A percentile compares a stretch with the other conserved stretches of the same genome.
These are phyloP conservation scores for Lindgomyces ingoldianus DNA, from an alignment of 495 filamentous ascomycete genomes.

Conservation along the genomic window DNA sequence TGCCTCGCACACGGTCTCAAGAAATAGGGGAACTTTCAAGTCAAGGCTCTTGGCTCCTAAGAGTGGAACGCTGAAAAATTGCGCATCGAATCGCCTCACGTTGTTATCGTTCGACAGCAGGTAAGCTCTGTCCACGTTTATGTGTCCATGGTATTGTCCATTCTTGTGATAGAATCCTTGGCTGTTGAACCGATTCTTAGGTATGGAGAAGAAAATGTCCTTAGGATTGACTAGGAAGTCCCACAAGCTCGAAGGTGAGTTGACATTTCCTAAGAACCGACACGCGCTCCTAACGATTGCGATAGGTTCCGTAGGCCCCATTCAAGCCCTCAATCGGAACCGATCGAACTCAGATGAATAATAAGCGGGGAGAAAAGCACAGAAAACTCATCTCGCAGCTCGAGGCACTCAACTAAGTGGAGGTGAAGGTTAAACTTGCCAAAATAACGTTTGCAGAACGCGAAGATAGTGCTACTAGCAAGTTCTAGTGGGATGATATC, in stretches of 20 bases:
- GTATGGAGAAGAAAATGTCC: background rate
- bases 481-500: background rate
- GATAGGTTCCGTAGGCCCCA: background rate
- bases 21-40: conserved; percentile 15
- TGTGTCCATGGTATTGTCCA: conserved; percentile 1
- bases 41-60: conserved; percentile 10
- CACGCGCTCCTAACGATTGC: background rate
- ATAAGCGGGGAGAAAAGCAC: background rate
- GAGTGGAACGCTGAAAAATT: background rate
- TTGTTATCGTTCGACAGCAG: background rate
- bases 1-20: conserved; percentile 15
- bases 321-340: background rate
- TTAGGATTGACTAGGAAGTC: background rate
- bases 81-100: background rate
- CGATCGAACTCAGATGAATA: background rate
- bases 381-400: background rate
- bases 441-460: conserved; percentile 2
- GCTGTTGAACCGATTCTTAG: conserved; percentile 1
- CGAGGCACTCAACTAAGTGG: background rate
- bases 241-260: background rate
- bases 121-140: background rate
- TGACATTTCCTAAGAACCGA: background rate
- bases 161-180: conserved; percentile 7
- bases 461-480: background rate
- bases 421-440: background rate